Evolutionary conservation across 805 yeast species (phyloP).

Genomic region (Jamesozyma gamospora): DNA sequence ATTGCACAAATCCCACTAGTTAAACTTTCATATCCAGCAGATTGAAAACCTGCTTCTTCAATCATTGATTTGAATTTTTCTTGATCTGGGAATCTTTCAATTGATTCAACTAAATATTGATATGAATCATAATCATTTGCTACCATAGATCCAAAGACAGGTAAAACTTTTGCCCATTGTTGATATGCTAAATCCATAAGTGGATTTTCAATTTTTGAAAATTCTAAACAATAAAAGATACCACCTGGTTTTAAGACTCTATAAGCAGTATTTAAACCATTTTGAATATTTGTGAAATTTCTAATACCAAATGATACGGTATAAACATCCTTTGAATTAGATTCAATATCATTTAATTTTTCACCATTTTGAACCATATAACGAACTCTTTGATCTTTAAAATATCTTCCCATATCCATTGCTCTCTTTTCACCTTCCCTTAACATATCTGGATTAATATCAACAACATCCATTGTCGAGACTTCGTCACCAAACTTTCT

Average conservation of each 20-base stretch:
- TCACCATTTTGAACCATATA: constrained; percentile 93
- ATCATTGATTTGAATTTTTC: constrained; percentile 87
- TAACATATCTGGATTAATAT: constrained; percentile 93
- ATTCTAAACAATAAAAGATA: constrained; percentile 91
- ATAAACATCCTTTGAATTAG: constrained; percentile 85
- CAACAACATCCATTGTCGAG: constrained; percentile 83
- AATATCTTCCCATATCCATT: constrained; percentile 46
- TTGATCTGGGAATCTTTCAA: constrained; percentile 84
- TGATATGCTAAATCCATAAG: constrained; percentile 67
- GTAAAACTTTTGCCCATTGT: constrained; percentile 79
- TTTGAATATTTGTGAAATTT: constrained; percentile 90
- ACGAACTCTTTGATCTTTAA: constrained; percentile 45
- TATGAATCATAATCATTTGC: constrained; percentile 95
- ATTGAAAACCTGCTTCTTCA: constrained; percentile 90
- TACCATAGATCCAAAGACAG: constrained; percentile 89
- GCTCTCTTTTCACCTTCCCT: constrained; percentile 81
- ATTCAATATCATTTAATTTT: constrained; percentile 68
- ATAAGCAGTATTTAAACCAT: constrained; percentile 90
- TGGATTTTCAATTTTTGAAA: constrained; percentile 81
- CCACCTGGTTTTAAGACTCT: constrained; percentile 96
- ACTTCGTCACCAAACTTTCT: constrained; percentile 60
- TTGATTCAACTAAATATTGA: constrained; percentile 92
- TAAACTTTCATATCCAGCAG: constrained; percentile 84
- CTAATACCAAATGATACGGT: constrained; percentile 97
- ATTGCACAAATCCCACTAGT: constrained; percentile 94